phyloP scores from a whole-genome alignment of 108 stramenopile genomes.

The Nitzschia inconspicua region DNA sequence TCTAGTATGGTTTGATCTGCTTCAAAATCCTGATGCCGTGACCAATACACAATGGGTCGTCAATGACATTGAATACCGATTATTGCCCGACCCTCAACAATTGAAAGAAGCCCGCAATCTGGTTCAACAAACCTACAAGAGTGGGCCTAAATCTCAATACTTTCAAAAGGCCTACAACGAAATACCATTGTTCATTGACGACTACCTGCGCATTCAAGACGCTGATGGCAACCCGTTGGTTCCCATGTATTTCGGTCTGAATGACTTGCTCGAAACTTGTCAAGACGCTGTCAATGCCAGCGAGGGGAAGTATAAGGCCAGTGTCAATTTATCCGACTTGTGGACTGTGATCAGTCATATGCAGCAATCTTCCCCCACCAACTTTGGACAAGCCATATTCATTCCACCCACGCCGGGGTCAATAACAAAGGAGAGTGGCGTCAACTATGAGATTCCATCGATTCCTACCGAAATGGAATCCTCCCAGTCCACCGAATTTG shows the following conservation, averaged over 20 bases:
- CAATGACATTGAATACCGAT: slow-evolving; percentile 7
- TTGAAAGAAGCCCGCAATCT: slow-evolving; percentile 6
- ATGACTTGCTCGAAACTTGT: slow-evolving; percentile 8
- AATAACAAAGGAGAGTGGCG: no score
- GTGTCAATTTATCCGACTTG: no score
- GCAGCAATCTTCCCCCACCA: no score
- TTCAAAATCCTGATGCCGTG: not conserved
- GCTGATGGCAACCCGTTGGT: not conserved
- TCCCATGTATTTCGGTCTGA: slow-evolving; percentile 13
- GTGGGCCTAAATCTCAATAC: not conserved
- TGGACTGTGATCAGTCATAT: no score
- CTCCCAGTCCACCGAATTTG: no score
- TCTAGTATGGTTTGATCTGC: slow-evolving; percentile 13
- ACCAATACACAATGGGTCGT: not conserved
- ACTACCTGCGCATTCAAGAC: not conserved
- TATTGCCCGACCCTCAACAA: slow-evolving; percentile 9
- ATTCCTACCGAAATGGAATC: no score
- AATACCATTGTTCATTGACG: slow-evolving; percentile 12
- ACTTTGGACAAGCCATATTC: no score
- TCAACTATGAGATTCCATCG: no score
- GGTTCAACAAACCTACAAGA: not conserved
- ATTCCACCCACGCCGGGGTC: no score
- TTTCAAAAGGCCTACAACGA: slow-evolving; percentile 6
- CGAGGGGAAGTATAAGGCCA: slow-evolving; percentile 7
- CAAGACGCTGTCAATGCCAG: slow-evolving; percentile 2